Conservation (phyloP, 1,284 basidiomycete species). For the Melanopsichium pennsylvanicum region DNA sequence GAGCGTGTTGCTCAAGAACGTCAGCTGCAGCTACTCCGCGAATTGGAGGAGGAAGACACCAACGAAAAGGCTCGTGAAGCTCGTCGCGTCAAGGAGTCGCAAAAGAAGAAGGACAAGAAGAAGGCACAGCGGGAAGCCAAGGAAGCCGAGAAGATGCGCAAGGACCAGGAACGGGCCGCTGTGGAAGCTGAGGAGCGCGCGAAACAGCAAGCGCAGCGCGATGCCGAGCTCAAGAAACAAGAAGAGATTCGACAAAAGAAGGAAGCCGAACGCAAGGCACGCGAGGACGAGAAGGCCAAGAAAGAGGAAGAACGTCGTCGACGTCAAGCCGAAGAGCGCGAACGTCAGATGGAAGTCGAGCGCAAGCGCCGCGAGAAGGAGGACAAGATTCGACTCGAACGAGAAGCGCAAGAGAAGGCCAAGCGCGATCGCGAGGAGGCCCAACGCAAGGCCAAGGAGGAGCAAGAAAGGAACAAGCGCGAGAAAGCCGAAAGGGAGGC, state of each 20-base stretch:
- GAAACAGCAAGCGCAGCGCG: slow-evolving; percentile 73
- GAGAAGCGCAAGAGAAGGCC: slow-evolving; percentile 56
- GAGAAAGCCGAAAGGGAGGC: slow-evolving; percentile 57
- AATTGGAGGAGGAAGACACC: slow-evolving; percentile 88
- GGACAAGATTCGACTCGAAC: slow-evolving; percentile 73
- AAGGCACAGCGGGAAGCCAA: slow-evolving; percentile 83
- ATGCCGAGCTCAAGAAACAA: slow-evolving; percentile 66
- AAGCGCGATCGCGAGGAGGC: slow-evolving; percentile 67
- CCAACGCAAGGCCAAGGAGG: slow-evolving; percentile 63
- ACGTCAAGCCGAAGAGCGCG: slow-evolving; percentile 69
- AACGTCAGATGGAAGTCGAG: slow-evolving; percentile 68
- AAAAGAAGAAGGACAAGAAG: slow-evolving; percentile 99
- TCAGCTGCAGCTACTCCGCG: slow-evolving; percentile 83
- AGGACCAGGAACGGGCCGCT: slow-evolving; percentile 70
- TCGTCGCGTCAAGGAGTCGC: slow-evolving; percentile 93
- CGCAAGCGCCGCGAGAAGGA: slow-evolving; percentile 75
- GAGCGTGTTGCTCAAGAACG: slow-evolving; percentile 87
- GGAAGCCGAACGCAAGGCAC: slow-evolving; percentile 69
- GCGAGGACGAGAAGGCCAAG: slow-evolving; percentile 68
- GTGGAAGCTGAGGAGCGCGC: slow-evolving; percentile 72
- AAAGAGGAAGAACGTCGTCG: slow-evolving; percentile 71
- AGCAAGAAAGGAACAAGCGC: slow-evolving; percentile 70
- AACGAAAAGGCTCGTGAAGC: slow-evolving; percentile 82
- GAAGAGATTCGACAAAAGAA: slow-evolving; percentile 76
- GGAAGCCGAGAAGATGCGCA: slow-evolving; percentile 81